Base-by-base conservation (phyloP, 2,329 filamentous ascomycete species). In the Thielaviopsis populi region DNA sequence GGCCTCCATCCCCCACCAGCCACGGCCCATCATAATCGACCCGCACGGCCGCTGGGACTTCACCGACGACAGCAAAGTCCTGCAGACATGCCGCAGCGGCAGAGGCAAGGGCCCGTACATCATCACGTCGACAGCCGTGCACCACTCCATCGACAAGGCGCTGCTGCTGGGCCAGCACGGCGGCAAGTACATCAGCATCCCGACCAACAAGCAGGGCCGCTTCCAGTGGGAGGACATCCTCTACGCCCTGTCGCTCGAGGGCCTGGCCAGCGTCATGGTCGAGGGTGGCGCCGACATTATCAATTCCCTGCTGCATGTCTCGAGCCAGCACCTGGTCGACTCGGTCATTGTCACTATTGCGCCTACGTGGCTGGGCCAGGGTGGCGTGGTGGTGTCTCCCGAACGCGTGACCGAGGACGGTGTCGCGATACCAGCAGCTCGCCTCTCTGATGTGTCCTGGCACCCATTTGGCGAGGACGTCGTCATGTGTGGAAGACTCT, bases 311-410 rank as follows among this genome's bases (percentile, higher is more conserved):
- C 78, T 97, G n/a, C 77, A 80, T 46, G 78, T 81, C 1, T 75
- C 76, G 33, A 83, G 84, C 69, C 77, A 82, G 17, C 69, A 72
- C n/a, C 75, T 91, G 8, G 78, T 95, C 50, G 81, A 89, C 70
- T 86, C 86, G 1, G 85, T 96, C 59, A 87, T 97, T 69, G 80
- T 96, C 65, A 96, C 92, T 0, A 84, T 96, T 70, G 91, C 92
- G 2, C 92, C 92, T 8, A 89, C 85, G 0, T 97, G 90, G 83
- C 78, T 97, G n/a, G 92, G 92, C 1, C 79, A 82, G 66, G 89
- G 88, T 1, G 90, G 90, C 7, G 88, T 96, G 10, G 79, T 84
- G 11, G 89, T 96, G 2, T 86, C 83, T 58, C 92, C 91, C 1
- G 77, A 82, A 22, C 78, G 83, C 41, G 80, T 78, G 48, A 69